Percentiles rank a stretch among this genome's conserved stretches.
Conservation (phyloP, 345 rosid species). For the Camelina laxa region DNA sequence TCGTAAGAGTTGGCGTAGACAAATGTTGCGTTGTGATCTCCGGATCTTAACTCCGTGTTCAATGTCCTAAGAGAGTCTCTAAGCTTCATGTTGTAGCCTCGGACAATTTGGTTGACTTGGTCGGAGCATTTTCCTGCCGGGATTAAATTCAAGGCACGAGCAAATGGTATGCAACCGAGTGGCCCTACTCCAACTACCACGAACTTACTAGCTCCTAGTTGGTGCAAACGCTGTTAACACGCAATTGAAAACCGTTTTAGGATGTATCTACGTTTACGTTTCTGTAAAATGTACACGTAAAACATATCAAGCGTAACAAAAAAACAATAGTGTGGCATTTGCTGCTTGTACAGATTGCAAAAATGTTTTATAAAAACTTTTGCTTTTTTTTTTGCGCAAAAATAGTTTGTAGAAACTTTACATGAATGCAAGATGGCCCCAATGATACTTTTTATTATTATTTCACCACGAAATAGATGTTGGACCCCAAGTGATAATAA, state of each 20-base stretch:
- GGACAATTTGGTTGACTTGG: conserved; percentile 49
- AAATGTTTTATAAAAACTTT: neutral
- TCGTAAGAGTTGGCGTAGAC: conserved; percentile 58
- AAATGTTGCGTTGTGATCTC: conserved; percentile 48
- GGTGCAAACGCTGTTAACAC: conserved; percentile 50
- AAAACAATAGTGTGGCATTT: neutral
- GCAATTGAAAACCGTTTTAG: neutral
- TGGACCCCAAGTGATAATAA: neutral
- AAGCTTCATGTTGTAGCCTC: conserved; percentile 55
- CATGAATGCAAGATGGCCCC: neutral
- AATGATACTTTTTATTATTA: neutral
- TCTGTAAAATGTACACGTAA: neutral
- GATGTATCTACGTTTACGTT: neutral
- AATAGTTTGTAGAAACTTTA: neutral
- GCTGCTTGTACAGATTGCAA: neutral
- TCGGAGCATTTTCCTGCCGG: conserved; percentile 53
- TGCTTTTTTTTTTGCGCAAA: neutral
- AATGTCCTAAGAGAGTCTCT: conserved; percentile 35
- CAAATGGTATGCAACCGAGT: conserved; percentile 74
- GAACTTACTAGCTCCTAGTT: conserved; percentile 56
- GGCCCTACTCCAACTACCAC: conserved; percentile 62
- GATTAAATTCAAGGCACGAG: conserved; percentile 52
- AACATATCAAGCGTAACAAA: too few species aligned
- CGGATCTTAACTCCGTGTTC: conserved; percentile 44
- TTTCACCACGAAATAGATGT: neutral